phyloP scores from a whole-genome alignment of 441 rosid genomes.

The Biscutella laevigata region DNA sequence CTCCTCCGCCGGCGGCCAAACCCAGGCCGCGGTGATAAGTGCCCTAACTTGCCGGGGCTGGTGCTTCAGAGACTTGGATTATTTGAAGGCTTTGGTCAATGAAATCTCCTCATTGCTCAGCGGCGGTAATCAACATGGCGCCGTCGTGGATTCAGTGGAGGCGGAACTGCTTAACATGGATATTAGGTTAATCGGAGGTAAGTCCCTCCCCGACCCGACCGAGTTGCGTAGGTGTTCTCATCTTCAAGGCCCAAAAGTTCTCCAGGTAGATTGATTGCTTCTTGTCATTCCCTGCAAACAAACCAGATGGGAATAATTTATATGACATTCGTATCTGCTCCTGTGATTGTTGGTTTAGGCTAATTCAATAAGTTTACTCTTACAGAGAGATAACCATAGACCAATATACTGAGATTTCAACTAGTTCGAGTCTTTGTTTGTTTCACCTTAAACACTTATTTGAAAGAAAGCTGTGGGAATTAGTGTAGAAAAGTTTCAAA shows the following conservation, averaged over 20 bases:
- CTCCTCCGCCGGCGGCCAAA: slow-evolving; percentile 12
- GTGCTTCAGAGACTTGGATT: slow-evolving; percentile 42
- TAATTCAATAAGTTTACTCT: background rate
- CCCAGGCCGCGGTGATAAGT: slow-evolving; percentile 32
- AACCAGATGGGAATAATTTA: background rate
- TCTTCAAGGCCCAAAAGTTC: slow-evolving; percentile 68
- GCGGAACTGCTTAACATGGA: slow-evolving; percentile 71
- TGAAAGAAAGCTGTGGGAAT: too few species aligned
- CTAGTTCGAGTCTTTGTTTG: background rate
- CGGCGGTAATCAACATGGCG: slow-evolving; percentile 30
- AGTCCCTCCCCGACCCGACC: slow-evolving; percentile 48
- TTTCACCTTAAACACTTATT: too few species aligned
- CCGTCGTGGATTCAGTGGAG: slow-evolving; percentile 49
- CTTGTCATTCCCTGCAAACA: background rate
- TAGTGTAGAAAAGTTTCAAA: too few species aligned
- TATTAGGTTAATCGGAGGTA: slow-evolving; percentile 53
- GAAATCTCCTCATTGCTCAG: slow-evolving; percentile 36
- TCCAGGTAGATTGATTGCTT: slow-evolving; percentile 47
- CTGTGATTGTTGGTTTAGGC: background rate
- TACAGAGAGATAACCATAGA: background rate
- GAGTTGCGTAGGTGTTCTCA: slow-evolving; percentile 39
- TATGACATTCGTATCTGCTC: background rate
- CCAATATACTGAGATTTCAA: background rate
- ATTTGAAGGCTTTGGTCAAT: slow-evolving; percentile 31
- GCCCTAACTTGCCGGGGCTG: slow-evolving; percentile 62